phyloP scores from a whole-genome alignment of 495 filamentous ascomycete genomes.

The Neurospora sp. region DNA sequence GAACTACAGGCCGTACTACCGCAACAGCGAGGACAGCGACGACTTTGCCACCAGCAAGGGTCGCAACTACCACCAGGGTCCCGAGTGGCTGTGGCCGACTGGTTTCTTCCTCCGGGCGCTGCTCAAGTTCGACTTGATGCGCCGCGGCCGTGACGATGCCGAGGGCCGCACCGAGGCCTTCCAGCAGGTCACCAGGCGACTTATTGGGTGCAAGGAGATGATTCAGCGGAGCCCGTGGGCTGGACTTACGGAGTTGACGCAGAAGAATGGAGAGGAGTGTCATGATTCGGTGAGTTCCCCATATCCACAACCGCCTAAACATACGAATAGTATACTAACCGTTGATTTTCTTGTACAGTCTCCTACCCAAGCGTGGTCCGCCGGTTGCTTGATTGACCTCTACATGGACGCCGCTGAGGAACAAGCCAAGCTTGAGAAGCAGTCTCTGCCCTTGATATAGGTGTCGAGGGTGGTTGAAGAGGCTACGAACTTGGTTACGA shows the following conservation, averaged over 20 bases:
- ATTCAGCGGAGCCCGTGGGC: slow-evolving; percentile 75
- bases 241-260: slow-evolving; percentile 86
- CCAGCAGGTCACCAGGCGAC: slow-evolving; percentile 80
- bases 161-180: slow-evolving; percentile 69
- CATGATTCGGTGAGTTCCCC: slow-evolving; percentile 65
- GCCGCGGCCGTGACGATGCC: slow-evolving; percentile 51
- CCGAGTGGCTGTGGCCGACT: slow-evolving; percentile 98
- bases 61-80: slow-evolving; percentile 95
- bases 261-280: slow-evolving; percentile 77
- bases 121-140: slow-evolving; percentile 76
- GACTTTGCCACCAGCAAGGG: slow-evolving; percentile 89
- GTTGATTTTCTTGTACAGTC: slow-evolving; percentile 36
- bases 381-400: slow-evolving; percentile 85
- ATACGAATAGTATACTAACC: slow-evolving; percentile 7
- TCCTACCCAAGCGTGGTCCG: slow-evolving; percentile 93
- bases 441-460: slow-evolving; percentile 15
- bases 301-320: not conserved
- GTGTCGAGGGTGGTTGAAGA: not conserved
- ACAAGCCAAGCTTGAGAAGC: slow-evolving; percentile 20
- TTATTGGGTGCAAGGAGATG: slow-evolving; percentile 72
- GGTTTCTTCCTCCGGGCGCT: slow-evolving; percentile 90
- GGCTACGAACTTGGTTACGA: not conserved
- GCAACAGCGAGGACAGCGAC: slow-evolving; percentile 82
- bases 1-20: slow-evolving; percentile 90
- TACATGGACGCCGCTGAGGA: slow-evolving; percentile 74